Evolutionary conservation across 163 green algal genomes (phyloP), one percentile per base, ranked within the genome.

Genomic region (Scenedesmus sp.): DNA sequence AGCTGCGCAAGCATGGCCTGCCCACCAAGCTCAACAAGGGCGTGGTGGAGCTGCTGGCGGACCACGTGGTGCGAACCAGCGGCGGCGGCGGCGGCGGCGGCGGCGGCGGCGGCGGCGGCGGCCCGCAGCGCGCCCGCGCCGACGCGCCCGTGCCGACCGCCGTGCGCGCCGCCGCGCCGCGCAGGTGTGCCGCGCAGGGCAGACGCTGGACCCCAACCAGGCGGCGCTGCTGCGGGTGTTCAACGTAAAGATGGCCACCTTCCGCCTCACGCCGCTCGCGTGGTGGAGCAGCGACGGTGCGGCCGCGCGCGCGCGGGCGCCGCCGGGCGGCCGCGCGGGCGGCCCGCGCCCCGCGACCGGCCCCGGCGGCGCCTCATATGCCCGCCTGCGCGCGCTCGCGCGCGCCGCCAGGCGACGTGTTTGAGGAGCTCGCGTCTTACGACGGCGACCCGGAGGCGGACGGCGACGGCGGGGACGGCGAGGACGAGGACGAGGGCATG

Each of bases 21-120:
- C 96, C 96, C 53, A 96, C 93, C 3, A 89, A 89, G 75, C 90
- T 99, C 14, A 94, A 95, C 84, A 96, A 95, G 78, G 95, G 95
- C 0, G 93, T 98, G 36, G 92, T 99, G 63, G 91, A 97, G 87
- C 85, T 97, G 57, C 72, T 97, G 34, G 74, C 86, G 18, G 92
- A 98, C 80, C 85, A 95, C 75, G 63, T 66, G 72, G 91, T 98
- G 34, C 87, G 39, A 34, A 11, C 4, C 56, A 63, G 56, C 17
- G 24, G 47, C 47, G 47, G 47, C 14, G 47, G n/a, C n/a, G n/a
- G n/a, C n/a, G n/a, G n/a, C n/a, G n/a, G 33, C 28, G 44, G 1
- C 58, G 44, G 58, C 58, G 44, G 26, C 13, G 44, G 31, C 58
- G 39, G 26, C 28, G 44, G 62, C 22, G 31, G 34, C n/a, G 53